Evolutionary conservation across 2,329 filamentous ascomycete genomes (phyloP).

Genomic region (Fusarium temperatum): DNA sequence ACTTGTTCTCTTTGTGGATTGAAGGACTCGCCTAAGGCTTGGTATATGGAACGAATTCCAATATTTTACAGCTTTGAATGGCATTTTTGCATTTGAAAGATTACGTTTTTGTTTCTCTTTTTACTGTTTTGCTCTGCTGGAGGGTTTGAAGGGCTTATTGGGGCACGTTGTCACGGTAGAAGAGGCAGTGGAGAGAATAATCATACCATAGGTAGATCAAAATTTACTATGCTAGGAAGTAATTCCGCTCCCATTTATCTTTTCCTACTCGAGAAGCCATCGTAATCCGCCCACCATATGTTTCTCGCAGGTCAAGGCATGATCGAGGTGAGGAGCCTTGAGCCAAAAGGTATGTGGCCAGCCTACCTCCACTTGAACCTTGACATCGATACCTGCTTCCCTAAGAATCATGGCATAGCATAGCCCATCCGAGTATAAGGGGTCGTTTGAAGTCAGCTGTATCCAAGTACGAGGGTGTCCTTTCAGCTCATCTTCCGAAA

Average conservation of each 20-base stretch:
- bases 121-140: not conserved
- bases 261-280: slow-evolving; percentile 48
- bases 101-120: not conserved
- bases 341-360: slow-evolving; percentile 65
- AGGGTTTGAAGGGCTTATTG: not conserved
- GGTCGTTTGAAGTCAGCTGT: slow-evolving; percentile 61
- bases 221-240: not conserved
- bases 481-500: slow-evolving; percentile 39
- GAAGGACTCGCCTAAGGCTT: not conserved
- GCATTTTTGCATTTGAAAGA: too few relatives aligned
- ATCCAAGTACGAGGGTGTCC: slow-evolving; percentile 56
- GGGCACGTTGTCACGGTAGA: not conserved
- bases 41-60: not conserved
- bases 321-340: slow-evolving; percentile 52
- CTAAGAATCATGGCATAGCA: slow-evolving; percentile 58
- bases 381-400: slow-evolving; percentile 51
- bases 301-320: slow-evolving; percentile 53
- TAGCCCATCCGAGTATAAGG: slow-evolving; percentile 60
- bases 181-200: not conserved
- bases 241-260: not conserved
- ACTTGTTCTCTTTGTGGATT: not conserved
- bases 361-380: slow-evolving; percentile 54
- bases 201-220: not conserved
- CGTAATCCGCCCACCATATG: slow-evolving; percentile 53
- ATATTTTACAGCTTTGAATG: not conserved